Evolutionary conservation across 179 eudicot species (phyloP), one percentile per base, ranked within the genome.

Genomic region (Camellia oleifera): DNA sequence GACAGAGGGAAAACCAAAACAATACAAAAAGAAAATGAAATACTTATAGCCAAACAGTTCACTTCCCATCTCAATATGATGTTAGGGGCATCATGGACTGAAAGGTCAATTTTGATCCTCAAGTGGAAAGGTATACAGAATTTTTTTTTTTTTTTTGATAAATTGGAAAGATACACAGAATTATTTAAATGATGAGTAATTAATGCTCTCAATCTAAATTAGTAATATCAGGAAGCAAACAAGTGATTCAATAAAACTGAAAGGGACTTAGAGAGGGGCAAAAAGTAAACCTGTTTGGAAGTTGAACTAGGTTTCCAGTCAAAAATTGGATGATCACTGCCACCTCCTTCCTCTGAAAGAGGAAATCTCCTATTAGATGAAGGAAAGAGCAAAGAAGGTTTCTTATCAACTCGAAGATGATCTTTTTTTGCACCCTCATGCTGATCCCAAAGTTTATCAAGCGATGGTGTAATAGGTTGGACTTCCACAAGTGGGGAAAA

Each of bases 401-500:
- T 91, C 68, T 77, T 90, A 71, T 91, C 95, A 78, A 78, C 84
- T 74, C 75, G 76, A 57, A 71, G 72, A 23, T 80, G 84, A 72
- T 90, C 95, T 69, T 87, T 93, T 80, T 83, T 88, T 65, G 81
- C 69, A 72, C 86, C 91, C 74, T 81, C 88, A 73, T 73, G 80
- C 45, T 84, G 90, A 83, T 82, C 85, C 98, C 98, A 95, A 23
- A 92, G 84, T 84, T 88, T 93, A 83, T 91, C 92, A 77, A 90
- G 88, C 42, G 95, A 88, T 45, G 98, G 98, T 56, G 97, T 92
- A 60, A 91, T 87, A 77, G 98, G 95, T 83, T 92, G 97, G 74
- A 95, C 93, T 53, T 95, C 98, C 69, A 94, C 91, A 76, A 94
- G 91, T 45, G 99, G 99, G 74, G 99, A 95, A 80, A 95, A 95